A percentile compares a stretch with the other conserved stretches of the same genome.
phyloP scores from a whole-genome alignment of 176 grass and related monocot species.

The Carex parvula region DNA sequence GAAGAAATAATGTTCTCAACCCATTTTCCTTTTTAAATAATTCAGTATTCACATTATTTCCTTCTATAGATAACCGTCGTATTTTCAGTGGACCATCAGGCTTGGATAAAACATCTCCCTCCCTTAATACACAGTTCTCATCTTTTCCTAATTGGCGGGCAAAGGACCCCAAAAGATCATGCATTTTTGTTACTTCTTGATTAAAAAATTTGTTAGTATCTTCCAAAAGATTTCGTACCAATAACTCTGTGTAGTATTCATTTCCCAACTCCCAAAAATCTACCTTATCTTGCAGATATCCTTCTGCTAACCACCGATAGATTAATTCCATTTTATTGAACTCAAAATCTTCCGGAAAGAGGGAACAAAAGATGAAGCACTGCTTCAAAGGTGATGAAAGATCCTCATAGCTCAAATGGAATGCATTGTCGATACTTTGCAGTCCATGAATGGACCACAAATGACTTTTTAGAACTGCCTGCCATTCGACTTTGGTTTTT shows the following conservation, averaged over 20 bases:
- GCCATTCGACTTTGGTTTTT: constrained; percentile 6
- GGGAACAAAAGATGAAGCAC: constrained; percentile 30
- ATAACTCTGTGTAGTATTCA: constrained; percentile 23
- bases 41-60: background rate
- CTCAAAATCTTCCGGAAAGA: constrained; percentile 29
- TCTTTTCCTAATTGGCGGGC: background rate
- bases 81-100: background rate
- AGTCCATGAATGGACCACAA: constrained; percentile 29
- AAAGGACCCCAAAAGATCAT: background rate
- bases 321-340: background rate
- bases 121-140: background rate
- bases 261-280: background rate
- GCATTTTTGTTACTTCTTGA: background rate
- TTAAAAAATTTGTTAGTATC: background rate
- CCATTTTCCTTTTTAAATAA: background rate
- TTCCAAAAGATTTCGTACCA: constrained; percentile 34
- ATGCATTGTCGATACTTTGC: constrained; percentile 4
- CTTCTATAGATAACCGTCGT: background rate
- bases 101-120: background rate
- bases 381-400: constrained; percentile 32
- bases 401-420: constrained; percentile 21
- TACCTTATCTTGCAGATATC: constrained; percentile 14
- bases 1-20: background rate
- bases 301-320: constrained; percentile 26
- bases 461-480: constrained; percentile 5